Conservation (phyloP, 179 eudicot species). For the Sideroxylon spinosum region DNA sequence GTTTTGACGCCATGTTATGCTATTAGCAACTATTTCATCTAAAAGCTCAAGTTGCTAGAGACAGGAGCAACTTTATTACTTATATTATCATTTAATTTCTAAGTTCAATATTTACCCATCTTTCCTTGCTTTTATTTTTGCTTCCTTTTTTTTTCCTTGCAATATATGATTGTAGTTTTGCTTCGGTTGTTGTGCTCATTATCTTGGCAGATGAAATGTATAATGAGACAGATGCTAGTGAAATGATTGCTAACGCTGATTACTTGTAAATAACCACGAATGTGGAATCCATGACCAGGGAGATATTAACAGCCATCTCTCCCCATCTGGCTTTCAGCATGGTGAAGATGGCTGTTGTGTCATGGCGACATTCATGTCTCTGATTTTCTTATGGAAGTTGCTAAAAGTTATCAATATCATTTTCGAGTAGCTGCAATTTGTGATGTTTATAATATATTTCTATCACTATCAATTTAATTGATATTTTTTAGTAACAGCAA, state of each 20-base stretch:
- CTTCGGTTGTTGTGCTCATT: conserved; percentile 2
- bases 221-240: neutral
- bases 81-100: too few species aligned
- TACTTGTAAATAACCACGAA: neutral
- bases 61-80: too few species aligned
- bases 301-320: neutral
- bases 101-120: too few species aligned
- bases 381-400: neutral
- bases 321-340: neutral
- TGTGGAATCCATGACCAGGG: neutral
- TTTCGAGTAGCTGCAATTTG: neutral
- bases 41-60: too few species aligned
- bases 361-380: neutral
- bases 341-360: neutral
- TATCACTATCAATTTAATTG: neutral
- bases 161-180: neutral
- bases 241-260: neutral
- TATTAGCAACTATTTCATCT: too few species aligned
- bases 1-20: too few species aligned
- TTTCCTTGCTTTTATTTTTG: too few species aligned
- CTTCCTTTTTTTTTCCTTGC: neutral
- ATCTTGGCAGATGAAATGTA: neutral
- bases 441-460: neutral
- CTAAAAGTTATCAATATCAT: neutral
- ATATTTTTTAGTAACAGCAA: neutral